These are phyloP conservation scores for Torulaspora franciscae DNA, from an alignment of 805 yeast genomes.

Conservation along the genomic window DNA sequence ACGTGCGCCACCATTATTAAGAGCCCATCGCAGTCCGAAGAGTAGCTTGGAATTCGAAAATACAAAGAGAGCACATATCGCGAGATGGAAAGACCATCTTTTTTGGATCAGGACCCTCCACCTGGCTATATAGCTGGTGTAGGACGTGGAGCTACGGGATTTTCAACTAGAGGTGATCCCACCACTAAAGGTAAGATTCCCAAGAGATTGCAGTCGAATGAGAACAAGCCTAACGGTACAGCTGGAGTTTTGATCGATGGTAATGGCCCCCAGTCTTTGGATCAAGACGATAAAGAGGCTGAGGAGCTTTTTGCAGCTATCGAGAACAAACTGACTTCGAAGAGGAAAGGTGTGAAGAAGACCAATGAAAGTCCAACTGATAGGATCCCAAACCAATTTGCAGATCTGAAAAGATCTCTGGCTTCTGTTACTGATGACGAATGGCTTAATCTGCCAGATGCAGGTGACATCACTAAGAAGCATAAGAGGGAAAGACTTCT, in stretches of 20 bases:
- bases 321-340: slow-evolving; percentile 48
- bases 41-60: too few relatives aligned
- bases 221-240: slow-evolving; percentile 10
- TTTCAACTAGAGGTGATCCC: slow-evolving; percentile 73
- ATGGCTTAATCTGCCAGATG: slow-evolving; percentile 84
- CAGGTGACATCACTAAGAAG: slow-evolving; percentile 75
- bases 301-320: slow-evolving; percentile 61
- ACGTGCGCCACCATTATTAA: too few relatives aligned
- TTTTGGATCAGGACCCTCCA: slow-evolving; percentile 82
- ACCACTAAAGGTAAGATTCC: slow-evolving; percentile 19
- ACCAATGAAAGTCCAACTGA: slow-evolving; percentile 12
- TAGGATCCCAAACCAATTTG: slow-evolving; percentile 46
- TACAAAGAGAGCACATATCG: not conserved
- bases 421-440: slow-evolving; percentile 57
- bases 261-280: not conserved
- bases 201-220: slow-evolving; percentile 24
- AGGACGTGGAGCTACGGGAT: slow-evolving; percentile 94
- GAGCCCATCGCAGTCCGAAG: not conserved
- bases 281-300: slow-evolving; percentile 71
- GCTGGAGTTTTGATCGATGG: slow-evolving; percentile 10
- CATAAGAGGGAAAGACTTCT: slow-evolving; percentile 68
- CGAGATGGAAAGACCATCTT: slow-evolving; percentile 50
- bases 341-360: slow-evolving; percentile 24
- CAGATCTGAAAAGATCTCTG: slow-evolving; percentile 62
- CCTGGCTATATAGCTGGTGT: slow-evolving; percentile 86